Evolutionary conservation across 768 basidiomycete species (phyloP), one percentile per base, ranked within the genome.

Genomic region (Sporobolomyces roseus): DNA sequence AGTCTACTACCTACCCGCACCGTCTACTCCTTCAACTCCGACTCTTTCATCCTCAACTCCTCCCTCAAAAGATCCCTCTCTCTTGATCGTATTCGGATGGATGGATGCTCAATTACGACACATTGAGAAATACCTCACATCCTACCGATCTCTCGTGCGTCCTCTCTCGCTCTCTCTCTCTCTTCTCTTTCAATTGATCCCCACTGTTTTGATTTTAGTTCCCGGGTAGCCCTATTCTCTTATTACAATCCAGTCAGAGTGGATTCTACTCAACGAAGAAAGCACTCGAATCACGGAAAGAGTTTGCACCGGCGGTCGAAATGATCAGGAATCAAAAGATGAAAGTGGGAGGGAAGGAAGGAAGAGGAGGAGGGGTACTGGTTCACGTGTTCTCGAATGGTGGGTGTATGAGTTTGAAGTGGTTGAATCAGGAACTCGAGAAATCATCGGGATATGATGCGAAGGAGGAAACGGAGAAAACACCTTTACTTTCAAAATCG

Each of bases 301-400:
- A 49, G 19, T 56, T 71, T 33, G 5, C 13, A 0, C 70, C 70
- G 1, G 70, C 65, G 14, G 41, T 58, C 25, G 65, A 66, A 12
- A 29, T 63, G 1, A 45, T 71, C 4, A 49, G 50, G 8, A 29
- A 45, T 12, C 50, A 48, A 49, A 51, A 45, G 30, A 5, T 1
- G 29, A 1, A 21, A 30, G n/a, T 19, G 30, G 0, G 36, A 36
- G 13, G 43, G 41, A 27, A 30, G 43, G 35, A 9, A 23, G n/a
- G n/a, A n/a, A 25, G 51, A 61, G 33, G 30, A 33, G 0, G 25
- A 32, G 41, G 41, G 19, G 45, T 71, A 2, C 51, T 75, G 13
- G 63, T 75, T 4, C 74, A 75, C 48, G 61, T 53, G n/a, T 70
- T 73, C 30, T 68, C 66, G 16, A 75, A 75, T 46, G 73, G 73